Evolutionary conservation across 805 yeast species (phyloP).

Genomic region (Millerozyma miso): DNA sequence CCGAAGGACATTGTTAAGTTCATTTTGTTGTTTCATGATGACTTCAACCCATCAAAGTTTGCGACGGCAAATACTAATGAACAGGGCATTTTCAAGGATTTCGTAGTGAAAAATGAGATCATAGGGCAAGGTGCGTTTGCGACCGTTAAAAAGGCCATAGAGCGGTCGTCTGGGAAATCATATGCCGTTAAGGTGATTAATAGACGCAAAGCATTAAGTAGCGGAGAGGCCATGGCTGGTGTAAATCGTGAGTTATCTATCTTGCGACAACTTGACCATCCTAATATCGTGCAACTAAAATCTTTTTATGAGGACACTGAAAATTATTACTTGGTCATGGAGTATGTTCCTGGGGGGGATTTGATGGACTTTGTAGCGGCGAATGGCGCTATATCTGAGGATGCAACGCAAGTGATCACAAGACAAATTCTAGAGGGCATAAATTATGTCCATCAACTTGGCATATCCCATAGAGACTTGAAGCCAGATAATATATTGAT

Average conservation of each 20-base stretch:
- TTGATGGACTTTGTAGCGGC: constrained; percentile 95
- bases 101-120: constrained; percentile 74
- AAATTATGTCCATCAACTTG: constrained; percentile 79
- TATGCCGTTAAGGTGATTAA: constrained; percentile 90
- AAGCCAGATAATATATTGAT: constrained; percentile 95
- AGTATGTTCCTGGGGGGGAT: constrained; percentile 94
- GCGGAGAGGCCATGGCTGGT: constrained; percentile 68
- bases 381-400: constrained; percentile 88
- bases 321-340: constrained; percentile 88
- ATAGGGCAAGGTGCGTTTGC: constrained; percentile 99
- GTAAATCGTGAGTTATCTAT: constrained; percentile 85
- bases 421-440: constrained; percentile 82
- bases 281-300: constrained; percentile 76
- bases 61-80: constrained; percentile 23
- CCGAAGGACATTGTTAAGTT: constrained; percentile 59
- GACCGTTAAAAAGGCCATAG: constrained; percentile 86
- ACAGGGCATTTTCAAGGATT: constrained; percentile 64
- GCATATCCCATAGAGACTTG: constrained; percentile 93
- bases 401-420: constrained; percentile 80
- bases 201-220: constrained; percentile 66
- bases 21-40: constrained; percentile 46
- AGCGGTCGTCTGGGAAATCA: constrained; percentile 77
- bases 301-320: constrained; percentile 83
- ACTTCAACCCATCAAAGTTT: constrained; percentile 29
- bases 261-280: constrained; percentile 71